Base-by-base conservation (phyloP, 2,329 filamentous ascomycete genomes). In the Verruconis gallopava region DNA sequence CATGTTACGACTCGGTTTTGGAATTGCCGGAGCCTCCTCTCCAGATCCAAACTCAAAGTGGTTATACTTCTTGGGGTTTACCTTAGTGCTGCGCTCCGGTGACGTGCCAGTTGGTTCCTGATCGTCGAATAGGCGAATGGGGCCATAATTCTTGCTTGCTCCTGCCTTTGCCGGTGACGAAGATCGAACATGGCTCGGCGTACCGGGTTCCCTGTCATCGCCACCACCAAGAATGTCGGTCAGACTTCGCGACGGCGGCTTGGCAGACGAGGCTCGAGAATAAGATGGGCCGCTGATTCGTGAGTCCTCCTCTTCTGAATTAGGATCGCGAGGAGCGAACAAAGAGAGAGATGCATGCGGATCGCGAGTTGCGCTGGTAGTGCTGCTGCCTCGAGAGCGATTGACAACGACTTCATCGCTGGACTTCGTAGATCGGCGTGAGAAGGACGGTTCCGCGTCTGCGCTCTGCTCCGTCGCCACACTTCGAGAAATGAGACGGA, bases 11-110 rank as follows among this genome's bases (percentile, higher is more conserved):
- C 49, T 57, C 28, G 47, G 50, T 44, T 55, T 56, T 36, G 50
- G 51, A 22, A 37, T 47, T 45, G 52, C 54, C 46, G 55, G 56
- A 32, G 58, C 58, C 40, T 64, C 61, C 35, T 64, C 71, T 39
- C 76, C 77, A 49, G 85, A 78, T 44, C 72, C 76, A 55, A 93
- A 82, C 46, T 86, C 79, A 56, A 93, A 93, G 62, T 96, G 89
- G 45, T 81, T 69, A 64, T 78, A 95, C 61, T 85, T 93, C 55
- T 76, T 77, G 2, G 83, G 74, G 53, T 80, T 75, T 64, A 65
- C 64, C 50, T 68, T 58, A 45, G 64, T 56, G 25, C 25, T n/a
- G 9, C 25, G 25, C 21, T 68, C 58, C 15, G 57, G 47, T 17
- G 61, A 62, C 12, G 49, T 47, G 14, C 47, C 44, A 12, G 48